Conservation (phyloP, 202 grass and related monocot species). For the Setaria italica region DNA sequence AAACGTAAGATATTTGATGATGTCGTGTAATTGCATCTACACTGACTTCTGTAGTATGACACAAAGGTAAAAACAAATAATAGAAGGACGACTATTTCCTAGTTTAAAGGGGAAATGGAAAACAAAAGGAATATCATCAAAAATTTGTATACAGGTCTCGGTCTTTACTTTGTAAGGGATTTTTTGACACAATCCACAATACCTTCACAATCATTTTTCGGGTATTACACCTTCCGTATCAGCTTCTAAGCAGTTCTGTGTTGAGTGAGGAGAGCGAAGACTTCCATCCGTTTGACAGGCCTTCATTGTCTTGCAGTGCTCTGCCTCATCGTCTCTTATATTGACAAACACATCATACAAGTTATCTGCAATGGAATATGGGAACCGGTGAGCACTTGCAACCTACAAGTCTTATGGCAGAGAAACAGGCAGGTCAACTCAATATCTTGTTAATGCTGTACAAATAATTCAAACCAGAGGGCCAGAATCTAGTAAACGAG, state of each 20-base stretch:
- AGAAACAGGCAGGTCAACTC: not conserved
- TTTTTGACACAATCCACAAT: conserved; percentile 51
- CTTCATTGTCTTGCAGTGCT: conserved; percentile 98
- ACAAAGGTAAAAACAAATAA: too few relatives aligned
- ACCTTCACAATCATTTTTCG: conserved; percentile 52
- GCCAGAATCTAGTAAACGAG: not conserved
- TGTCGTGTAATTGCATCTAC: not conserved
- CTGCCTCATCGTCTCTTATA: conserved; percentile 80
- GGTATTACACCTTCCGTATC: conserved; percentile 32
- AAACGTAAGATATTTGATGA: not conserved
- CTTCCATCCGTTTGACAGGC: conserved; percentile 82
- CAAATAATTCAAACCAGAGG: not conserved
- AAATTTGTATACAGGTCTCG: not conserved
- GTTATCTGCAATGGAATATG: conserved; percentile 59
- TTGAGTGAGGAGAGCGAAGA: conserved; percentile 78
- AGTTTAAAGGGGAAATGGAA: not conserved
- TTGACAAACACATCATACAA: conserved; percentile 90
- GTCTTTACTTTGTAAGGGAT: conserved; percentile 39
- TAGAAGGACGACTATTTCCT: not conserved
- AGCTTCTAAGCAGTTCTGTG: conserved; percentile 37
- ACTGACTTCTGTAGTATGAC: not conserved
- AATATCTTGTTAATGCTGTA: not conserved
- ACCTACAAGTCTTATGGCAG: not conserved
- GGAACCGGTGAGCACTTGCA: conserved; percentile 24
- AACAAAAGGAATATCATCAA: not conserved